Conservation (phyloP, 2,329 filamentous ascomycete species). For the Pleurostoma richardsiae region DNA sequence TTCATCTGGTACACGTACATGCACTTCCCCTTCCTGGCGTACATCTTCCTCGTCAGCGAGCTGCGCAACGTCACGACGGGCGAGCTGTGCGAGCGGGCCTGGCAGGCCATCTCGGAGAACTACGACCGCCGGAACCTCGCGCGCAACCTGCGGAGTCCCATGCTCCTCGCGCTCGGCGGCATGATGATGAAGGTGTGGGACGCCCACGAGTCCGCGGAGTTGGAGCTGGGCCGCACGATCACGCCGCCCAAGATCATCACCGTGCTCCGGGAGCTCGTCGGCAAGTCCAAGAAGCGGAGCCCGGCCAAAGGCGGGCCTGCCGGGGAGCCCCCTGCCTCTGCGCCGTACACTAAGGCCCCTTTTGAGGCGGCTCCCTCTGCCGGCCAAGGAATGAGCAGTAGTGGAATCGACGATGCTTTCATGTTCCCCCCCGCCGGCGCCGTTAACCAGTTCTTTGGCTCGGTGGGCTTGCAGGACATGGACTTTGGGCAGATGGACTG, state of each 20-base stretch:
- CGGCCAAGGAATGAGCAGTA: not conserved
- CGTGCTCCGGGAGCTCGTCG: conserved; percentile 36
- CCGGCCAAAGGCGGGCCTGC: not conserved
- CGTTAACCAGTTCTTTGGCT: conserved; percentile 24
- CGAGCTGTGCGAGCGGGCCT: conserved; percentile 53
- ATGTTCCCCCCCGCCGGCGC: conserved; percentile 16
- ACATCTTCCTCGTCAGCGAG: conserved; percentile 55
- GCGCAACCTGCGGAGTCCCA: conserved; percentile 45
- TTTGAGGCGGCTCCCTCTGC: conserved; percentile 6
- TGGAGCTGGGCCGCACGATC: conserved; percentile 35
- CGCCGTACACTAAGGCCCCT: not conserved
- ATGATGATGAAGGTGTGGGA: conserved; percentile 61
- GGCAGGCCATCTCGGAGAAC: conserved; percentile 51
- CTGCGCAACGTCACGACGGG: conserved; percentile 46
- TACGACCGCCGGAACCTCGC: conserved; percentile 45
- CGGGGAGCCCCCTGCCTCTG: conserved; percentile 1
- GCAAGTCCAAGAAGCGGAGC: conserved; percentile 12
- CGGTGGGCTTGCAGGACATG: conserved; percentile 13
- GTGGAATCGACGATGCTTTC: conserved; percentile 6
- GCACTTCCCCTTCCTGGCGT: conserved; percentile 56
- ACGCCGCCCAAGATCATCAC: conserved; percentile 40
- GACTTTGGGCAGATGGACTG: conserved; percentile 39
- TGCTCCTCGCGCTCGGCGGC: conserved; percentile 52
- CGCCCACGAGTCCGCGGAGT: conserved; percentile 43
- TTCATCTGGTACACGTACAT: conserved; percentile 56